Evolutionary conservation across 371 early-diverging fungal genomes (phyloP).

Genomic region (Coemansia sp.): DNA sequence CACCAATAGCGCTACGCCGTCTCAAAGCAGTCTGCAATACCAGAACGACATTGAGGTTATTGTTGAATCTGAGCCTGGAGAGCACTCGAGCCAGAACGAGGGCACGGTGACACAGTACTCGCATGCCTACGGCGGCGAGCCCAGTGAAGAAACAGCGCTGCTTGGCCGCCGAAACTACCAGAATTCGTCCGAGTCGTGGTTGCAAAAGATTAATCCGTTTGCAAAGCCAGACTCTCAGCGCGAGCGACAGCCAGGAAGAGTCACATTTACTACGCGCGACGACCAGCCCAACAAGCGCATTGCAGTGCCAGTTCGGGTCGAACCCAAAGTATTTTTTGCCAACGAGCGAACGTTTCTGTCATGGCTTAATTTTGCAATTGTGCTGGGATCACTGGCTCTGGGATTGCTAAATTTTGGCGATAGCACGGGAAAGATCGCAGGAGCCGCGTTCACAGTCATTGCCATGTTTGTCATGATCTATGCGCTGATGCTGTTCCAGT

Average conservation of each 20-base stretch:
- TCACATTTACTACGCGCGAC: slow-evolving; percentile 31
- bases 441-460: slow-evolving; percentile 79
- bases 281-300: slow-evolving; percentile 60
- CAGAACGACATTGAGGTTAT: slow-evolving; percentile 41
- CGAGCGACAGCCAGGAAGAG: neutral
- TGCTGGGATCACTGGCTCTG: slow-evolving; percentile 75
- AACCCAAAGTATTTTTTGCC: slow-evolving; percentile 99
- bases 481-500: slow-evolving; percentile 88
- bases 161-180: slow-evolving; percentile 8
- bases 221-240: neutral
- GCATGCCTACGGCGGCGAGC: slow-evolving; percentile 3
- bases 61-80: slow-evolving; percentile 41
- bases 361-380: slow-evolving; percentile 77
- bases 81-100: slow-evolving; percentile 38
- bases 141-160: slow-evolving; percentile 26
- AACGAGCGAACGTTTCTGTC: slow-evolving; percentile 99
- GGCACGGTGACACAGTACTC: slow-evolving; percentile 24
- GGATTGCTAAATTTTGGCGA: slow-evolving; percentile 87
- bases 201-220: slow-evolving; percentile 38
- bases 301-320: slow-evolving; percentile 85
- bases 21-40: slow-evolving; percentile 22
- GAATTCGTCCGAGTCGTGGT: slow-evolving; percentile 15
- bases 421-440: slow-evolving; percentile 70
- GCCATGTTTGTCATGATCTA: slow-evolving; percentile 85
- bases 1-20: slow-evolving; percentile 15